A percentile compares a stretch with the other conserved stretches of the same genome.
These are phyloP conservation scores for Tagetes patula DNA, from an alignment of 129 eudicot genomes.

Conservation along the genomic window DNA sequence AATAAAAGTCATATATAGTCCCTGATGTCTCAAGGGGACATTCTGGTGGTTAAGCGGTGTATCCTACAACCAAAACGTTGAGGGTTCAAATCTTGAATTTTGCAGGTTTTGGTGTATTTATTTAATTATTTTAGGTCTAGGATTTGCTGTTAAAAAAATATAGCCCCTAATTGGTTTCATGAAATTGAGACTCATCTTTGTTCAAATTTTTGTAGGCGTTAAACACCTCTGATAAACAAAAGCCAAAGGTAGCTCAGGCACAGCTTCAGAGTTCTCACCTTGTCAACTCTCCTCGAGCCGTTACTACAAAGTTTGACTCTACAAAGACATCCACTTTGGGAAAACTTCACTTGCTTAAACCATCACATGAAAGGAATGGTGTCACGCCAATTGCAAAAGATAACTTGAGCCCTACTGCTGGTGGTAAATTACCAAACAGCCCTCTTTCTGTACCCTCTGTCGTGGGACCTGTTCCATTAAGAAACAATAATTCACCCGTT, in stretches of 20 bases:
- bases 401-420: slow-evolving; percentile 50
- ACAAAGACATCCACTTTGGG: slow-evolving; percentile 53
- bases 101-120: background rate
- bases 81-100: too few species aligned
- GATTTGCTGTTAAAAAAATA: too few species aligned
- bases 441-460: slow-evolving; percentile 42
- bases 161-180: background rate
- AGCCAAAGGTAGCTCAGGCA: slow-evolving; percentile 52
- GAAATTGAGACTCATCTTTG: background rate
- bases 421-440: slow-evolving; percentile 42
- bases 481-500: slow-evolving; percentile 38
- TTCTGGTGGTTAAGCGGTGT: too few species aligned
- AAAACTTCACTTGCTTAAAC: slow-evolving; percentile 75
- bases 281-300: slow-evolving; percentile 55
- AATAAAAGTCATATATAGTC: background rate
- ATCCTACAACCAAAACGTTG: too few species aligned
- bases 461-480: slow-evolving; percentile 48
- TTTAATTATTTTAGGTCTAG: too few species aligned
- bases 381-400: slow-evolving; percentile 53
- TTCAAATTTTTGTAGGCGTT: slow-evolving; percentile 39
- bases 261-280: slow-evolving; percentile 49
- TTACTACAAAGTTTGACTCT: slow-evolving; percentile 41
- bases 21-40: too few species aligned
- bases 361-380: slow-evolving; percentile 72
- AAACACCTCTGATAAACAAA: slow-evolving; percentile 57